Conservation (phyloP, 78 protist genomes). For the Dictyostelium brefeldianum region DNA sequence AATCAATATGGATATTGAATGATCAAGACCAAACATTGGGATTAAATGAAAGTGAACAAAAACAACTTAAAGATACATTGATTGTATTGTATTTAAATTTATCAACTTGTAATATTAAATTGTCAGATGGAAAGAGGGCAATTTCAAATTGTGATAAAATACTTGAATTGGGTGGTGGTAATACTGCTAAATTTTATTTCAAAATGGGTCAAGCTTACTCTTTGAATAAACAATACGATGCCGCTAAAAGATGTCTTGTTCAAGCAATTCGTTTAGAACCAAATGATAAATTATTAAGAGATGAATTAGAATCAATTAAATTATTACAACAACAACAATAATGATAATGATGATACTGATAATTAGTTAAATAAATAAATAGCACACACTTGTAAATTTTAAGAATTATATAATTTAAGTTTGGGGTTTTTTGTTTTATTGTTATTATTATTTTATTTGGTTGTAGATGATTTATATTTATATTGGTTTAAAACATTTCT, state of each 20-base stretch:
- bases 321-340: neutral
- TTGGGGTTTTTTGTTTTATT: neutral
- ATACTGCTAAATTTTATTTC: constrained; percentile 59
- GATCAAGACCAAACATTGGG: constrained; percentile 26
- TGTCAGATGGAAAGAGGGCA: constrained; percentile 66
- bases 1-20: constrained; percentile 55
- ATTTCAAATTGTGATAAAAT: constrained; percentile 67
- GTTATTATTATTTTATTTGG: neutral
- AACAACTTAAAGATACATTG: constrained; percentile 23
- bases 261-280: constrained; percentile 79
- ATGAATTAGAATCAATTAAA: constrained; percentile 58
- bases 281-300: constrained; percentile 41
- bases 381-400: too few species aligned
- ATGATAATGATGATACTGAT: neutral
- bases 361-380: neutral
- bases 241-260: constrained; percentile 56
- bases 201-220: constrained; percentile 78
- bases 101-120: constrained; percentile 54
- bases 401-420: neutral
- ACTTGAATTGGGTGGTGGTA: constrained; percentile 43
- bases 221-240: constrained; percentile 64
- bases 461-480: neutral
- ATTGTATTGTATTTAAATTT: constrained; percentile 67
- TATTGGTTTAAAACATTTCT: neutral
- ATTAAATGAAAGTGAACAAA: constrained; percentile 4